Evolutionary conservation across 805 yeast genomes (phyloP).

Genomic region (Komagataella phaffii): DNA sequence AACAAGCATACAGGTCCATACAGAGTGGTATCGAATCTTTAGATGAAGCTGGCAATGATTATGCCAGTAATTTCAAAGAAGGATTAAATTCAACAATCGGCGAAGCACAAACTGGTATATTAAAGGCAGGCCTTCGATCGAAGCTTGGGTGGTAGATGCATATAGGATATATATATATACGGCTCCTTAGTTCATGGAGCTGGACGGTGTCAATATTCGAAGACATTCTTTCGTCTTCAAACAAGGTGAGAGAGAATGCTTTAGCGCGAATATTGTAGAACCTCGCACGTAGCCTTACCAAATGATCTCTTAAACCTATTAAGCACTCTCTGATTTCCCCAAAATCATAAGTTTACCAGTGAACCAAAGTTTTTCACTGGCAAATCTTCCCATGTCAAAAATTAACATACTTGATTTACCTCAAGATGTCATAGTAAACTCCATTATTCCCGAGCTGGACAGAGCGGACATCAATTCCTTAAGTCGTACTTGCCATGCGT

Average conservation of each 20-base stretch:
- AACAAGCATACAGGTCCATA: slow-evolving; percentile 27
- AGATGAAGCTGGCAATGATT: slow-evolving; percentile 43
- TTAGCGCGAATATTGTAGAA: no score
- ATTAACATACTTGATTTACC: slow-evolving; percentile 15
- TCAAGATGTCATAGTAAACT: slow-evolving; percentile 25
- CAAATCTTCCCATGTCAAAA: not conserved
- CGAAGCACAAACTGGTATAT: slow-evolving; percentile 33
- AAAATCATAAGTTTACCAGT: no score
- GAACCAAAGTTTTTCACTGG: not conserved
- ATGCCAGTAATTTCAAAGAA: slow-evolving; percentile 41
- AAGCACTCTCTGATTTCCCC: not conserved
- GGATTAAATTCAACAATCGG: slow-evolving; percentile 38
- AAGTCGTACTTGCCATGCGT: slow-evolving; percentile 22
- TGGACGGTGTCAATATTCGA: not conserved
- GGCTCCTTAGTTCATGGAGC: not conserved
- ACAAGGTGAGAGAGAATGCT: no score
- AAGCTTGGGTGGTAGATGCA: slow-evolving; percentile 26
- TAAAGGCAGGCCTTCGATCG: slow-evolving; percentile 36
- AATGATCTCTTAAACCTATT: no score
- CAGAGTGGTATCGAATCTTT: slow-evolving; percentile 38
- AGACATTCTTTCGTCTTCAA: not conserved
- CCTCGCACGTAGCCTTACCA: no score
- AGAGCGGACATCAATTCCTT: slow-evolving; percentile 26
- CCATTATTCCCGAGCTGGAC: slow-evolving; percentile 19
- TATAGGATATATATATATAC: not conserved